Evolutionary conservation across 2,329 filamentous ascomycete species (phyloP).

Genomic region (Venturia nashicola): DNA sequence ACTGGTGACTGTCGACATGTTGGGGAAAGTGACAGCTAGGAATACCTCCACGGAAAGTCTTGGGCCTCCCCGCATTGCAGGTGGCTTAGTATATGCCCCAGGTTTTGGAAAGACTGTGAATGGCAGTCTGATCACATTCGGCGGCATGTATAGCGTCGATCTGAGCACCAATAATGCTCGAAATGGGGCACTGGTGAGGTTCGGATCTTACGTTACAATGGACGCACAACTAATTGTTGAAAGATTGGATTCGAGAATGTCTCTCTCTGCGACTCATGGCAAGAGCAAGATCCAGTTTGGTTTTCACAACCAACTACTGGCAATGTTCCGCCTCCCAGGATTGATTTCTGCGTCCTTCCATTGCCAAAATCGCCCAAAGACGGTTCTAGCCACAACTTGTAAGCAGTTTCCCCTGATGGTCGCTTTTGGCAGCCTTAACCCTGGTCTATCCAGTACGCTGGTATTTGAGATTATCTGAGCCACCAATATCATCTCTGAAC

Average conservation of each 20-base stretch:
- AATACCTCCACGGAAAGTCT: background rate
- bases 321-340: constrained; percentile 27
- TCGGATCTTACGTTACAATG: background rate
- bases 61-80: background rate
- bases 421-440: background rate
- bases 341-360: constrained; percentile 29
- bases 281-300: constrained; percentile 20
- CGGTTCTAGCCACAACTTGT: constrained; percentile 35
- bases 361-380: constrained; percentile 29
- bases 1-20: background rate
- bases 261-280: background rate
- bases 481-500: background rate
- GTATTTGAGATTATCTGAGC: background rate
- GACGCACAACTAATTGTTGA: too few relatives aligned
- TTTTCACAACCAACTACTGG: constrained; percentile 31
- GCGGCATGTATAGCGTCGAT: background rate
- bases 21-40: background rate
- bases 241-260: background rate
- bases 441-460: background rate
- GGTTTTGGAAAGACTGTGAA: background rate
- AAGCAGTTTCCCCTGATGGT: background rate
- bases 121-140: background rate
- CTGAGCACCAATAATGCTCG: background rate
- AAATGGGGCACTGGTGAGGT: background rate
- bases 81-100: background rate